Percentiles rank a stretch among this genome's conserved stretches.
Conservation (phyloP, 108 stramenopile species). For the Hondaea fermentalgiana region DNA sequence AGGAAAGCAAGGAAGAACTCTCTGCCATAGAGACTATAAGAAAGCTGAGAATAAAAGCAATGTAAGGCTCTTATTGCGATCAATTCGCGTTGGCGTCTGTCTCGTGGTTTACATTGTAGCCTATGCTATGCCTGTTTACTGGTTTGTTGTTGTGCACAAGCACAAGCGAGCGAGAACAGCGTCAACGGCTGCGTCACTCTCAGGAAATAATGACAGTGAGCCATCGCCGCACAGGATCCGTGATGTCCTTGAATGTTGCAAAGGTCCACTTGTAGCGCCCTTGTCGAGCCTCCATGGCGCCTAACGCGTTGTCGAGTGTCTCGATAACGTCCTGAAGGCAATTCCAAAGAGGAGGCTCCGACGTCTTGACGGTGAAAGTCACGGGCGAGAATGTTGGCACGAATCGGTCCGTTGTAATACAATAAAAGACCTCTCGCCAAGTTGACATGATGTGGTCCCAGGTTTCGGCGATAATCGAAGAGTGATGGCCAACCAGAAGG, state of each 20-base stretch:
- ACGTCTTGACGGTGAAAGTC: neutral
- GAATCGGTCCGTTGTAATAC: neutral
- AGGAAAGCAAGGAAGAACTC: too few species aligned
- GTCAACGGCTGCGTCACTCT: neutral
- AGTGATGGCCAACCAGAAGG: neutral
- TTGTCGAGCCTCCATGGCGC: neutral
- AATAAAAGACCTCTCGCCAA: neutral
- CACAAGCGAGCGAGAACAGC: too few species aligned
- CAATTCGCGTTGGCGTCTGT: too few species aligned
- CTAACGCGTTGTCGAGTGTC: neutral
- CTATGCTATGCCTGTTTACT: too few species aligned
- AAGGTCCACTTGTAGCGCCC: neutral
- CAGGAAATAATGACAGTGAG: neutral
- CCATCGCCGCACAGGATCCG: neutral
- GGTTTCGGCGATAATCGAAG: neutral
- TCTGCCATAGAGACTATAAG: too few species aligned
- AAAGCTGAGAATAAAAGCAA: too few species aligned
- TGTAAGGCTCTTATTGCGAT: too few species aligned
- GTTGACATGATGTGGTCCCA: neutral
- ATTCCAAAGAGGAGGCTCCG: neutral
- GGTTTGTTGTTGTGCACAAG: too few species aligned
- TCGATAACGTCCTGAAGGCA: neutral
- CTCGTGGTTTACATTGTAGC: too few species aligned
- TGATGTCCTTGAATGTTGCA: neutral
- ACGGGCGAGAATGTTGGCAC: neutral